Evolutionary conservation across 768 basidiomycete genomes (phyloP).

Genomic region (Calvatia gigantea): DNA sequence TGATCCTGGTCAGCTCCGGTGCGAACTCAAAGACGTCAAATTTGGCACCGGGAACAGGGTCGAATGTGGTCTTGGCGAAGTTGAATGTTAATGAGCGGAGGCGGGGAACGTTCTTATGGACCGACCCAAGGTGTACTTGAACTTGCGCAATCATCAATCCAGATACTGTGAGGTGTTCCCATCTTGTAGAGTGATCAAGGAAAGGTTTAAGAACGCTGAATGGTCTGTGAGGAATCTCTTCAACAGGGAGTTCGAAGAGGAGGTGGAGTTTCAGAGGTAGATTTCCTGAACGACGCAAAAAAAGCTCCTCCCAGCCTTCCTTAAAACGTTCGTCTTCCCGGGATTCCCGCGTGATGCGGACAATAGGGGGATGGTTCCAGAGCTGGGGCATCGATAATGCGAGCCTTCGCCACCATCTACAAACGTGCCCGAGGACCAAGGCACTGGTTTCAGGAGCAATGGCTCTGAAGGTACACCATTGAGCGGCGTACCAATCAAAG

Average conservation of each 20-base stretch:
- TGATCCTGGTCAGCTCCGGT: background rate
- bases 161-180: background rate
- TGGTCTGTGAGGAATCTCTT: background rate
- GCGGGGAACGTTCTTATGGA: background rate
- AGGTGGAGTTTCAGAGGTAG: background rate
- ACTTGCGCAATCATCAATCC: background rate
- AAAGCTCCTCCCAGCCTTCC: background rate
- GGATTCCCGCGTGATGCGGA: background rate
- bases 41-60: too few species aligned
- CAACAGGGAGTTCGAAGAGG: background rate
- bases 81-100: background rate
- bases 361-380: background rate
- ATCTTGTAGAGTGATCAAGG: background rate
- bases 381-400: background rate
- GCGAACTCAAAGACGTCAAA: background rate
- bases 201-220: background rate
- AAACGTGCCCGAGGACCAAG: background rate
- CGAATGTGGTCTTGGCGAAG: background rate
- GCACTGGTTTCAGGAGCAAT: background rate
- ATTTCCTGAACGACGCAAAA: background rate
- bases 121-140: background rate
- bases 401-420: background rate
- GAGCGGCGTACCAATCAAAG: background rate
- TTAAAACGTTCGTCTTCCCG: background rate
- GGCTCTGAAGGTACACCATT: background rate